A percentile compares a stretch with the other conserved stretches of the same genome.
These are phyloP conservation scores for Nemania abortiva DNA, from an alignment of 2,329 filamentous ascomycete species.

Conservation along the genomic window DNA sequence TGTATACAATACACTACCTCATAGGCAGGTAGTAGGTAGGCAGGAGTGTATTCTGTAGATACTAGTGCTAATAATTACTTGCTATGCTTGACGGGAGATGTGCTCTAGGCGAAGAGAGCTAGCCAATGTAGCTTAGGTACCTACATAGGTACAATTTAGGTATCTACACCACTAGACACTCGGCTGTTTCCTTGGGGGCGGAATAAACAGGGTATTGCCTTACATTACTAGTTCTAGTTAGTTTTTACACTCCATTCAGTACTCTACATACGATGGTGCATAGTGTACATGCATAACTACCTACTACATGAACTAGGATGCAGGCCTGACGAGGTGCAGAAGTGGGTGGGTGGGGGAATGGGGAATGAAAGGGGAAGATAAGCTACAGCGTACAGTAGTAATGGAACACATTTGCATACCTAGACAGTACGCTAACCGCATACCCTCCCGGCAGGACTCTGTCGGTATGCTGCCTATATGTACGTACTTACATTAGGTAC, in stretches of 20 bases:
- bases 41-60: not conserved
- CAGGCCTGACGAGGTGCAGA: slow-evolving; percentile 35
- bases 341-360: slow-evolving; percentile 1
- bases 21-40: too few species aligned
- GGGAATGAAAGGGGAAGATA: slow-evolving; percentile 26
- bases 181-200: slow-evolving; percentile 31
- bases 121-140: not conserved
- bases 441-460: not conserved
- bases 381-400: not conserved
- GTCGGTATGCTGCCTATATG: not conserved
- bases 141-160: not conserved
- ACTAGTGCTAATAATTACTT: not conserved
- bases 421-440: not conserved
- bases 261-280: not conserved
- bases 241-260: not conserved
- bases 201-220: slow-evolving; percentile 26
- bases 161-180: slow-evolving; percentile 8
- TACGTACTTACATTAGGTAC: slow-evolving; percentile 5
- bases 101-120: slow-evolving; percentile 33
- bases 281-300: not conserved
- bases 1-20: too few species aligned
- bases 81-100: slow-evolving; percentile 18
- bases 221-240: slow-evolving; percentile 8
- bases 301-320: slow-evolving; percentile 35
- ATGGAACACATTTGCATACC: not conserved